Conservation (phyloP, 371 early-diverging fungal species). For the Saksenaea vasiformis region DNA sequence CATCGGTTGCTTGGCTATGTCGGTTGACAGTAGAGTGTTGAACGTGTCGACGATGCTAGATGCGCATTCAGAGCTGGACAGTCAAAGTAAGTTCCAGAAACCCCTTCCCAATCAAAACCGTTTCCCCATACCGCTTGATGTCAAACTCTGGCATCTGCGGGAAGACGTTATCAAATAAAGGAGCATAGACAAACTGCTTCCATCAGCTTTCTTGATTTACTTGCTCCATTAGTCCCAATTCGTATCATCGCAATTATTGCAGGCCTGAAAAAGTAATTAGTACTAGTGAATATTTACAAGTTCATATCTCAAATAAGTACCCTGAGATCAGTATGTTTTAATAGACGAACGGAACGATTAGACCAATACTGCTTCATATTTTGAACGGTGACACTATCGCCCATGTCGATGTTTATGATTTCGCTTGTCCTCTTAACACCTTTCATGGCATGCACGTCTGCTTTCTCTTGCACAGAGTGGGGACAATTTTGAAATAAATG, state of each 20-base stretch:
- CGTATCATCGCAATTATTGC: neutral
- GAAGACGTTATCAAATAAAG: neutral
- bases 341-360: neutral
- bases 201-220: neutral
- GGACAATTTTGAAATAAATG: too few relatives aligned
- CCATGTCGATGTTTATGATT: neutral
- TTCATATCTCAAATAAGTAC: neutral
- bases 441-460: too few relatives aligned
- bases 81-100: neutral
- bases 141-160: neutral
- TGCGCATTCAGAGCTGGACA: neutral
- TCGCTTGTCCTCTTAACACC: too few relatives aligned
- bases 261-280: neutral
- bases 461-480: too few relatives aligned
- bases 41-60: neutral
- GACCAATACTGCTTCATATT: neutral
- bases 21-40: neutral
- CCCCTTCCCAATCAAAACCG: too few relatives aligned
- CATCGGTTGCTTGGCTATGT: neutral
- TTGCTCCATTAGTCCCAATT: neutral
- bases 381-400: neutral
- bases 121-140: neutral
- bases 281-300: neutral
- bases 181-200: neutral
- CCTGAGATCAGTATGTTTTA: neutral